Conservation (phyloP, 306 rosid species). For the Cicer judaicum region DNA sequence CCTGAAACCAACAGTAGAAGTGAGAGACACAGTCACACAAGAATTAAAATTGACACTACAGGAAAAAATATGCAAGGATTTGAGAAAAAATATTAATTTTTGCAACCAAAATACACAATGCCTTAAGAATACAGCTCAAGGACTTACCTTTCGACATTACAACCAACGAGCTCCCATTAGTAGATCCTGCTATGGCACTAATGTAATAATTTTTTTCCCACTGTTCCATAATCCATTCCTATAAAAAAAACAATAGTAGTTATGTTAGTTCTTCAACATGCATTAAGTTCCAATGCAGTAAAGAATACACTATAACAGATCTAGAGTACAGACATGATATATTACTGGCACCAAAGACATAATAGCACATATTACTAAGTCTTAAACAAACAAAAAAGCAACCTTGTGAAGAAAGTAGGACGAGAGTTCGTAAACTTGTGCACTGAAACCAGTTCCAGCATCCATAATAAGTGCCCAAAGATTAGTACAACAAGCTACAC, state of each 20-base stretch:
- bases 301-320: slow-evolving; percentile 22
- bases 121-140: slow-evolving; percentile 21
- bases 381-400: slow-evolving; percentile 12
- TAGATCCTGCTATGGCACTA: slow-evolving; percentile 84
- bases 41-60: background rate
- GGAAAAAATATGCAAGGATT: background rate
- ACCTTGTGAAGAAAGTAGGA: slow-evolving; percentile 88
- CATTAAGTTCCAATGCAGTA: slow-evolving; percentile 41
- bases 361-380: background rate
- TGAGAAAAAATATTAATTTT: background rate
- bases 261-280: slow-evolving; percentile 49
- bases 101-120: slow-evolving; percentile 1
- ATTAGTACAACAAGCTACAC: slow-evolving; percentile 75
- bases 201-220: slow-evolving; percentile 90
- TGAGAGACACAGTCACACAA: background rate
- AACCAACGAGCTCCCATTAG: slow-evolving; percentile 77
- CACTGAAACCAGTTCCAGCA: slow-evolving; percentile 87
- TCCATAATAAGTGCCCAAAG: slow-evolving; percentile 98
- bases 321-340: slow-evolving; percentile 19
- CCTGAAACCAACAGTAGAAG: slow-evolving; percentile 55
- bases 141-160: slow-evolving; percentile 89
- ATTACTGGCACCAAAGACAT: slow-evolving; percentile 20
- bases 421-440: slow-evolving; percentile 85
- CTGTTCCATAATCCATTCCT: slow-evolving; percentile 98
- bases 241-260: slow-evolving; percentile 34